Evolutionary conservation across 148 eudicot genomes (phyloP).

Genomic region (Vaccinium corymbosum): DNA sequence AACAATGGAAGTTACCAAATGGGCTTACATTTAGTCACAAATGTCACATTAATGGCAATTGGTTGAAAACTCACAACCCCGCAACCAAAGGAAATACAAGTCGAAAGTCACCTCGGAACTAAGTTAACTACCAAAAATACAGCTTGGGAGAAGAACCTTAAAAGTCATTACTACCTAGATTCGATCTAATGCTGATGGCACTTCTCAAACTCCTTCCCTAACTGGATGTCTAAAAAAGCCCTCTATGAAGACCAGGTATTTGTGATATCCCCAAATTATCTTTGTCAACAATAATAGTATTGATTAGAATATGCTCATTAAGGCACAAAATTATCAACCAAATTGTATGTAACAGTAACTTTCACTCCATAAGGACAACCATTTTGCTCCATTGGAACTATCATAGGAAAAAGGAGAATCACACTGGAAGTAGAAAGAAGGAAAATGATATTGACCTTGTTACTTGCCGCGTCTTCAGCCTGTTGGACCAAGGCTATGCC

Average conservation of each 20-base stretch:
- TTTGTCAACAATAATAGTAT: neutral
- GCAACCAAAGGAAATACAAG: neutral
- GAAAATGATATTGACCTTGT: slow-evolving; percentile 39
- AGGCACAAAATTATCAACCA: neutral
- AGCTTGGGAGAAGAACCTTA: neutral
- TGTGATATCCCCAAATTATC: neutral
- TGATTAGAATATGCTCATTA: neutral
- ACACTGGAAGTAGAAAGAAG: neutral
- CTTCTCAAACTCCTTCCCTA: neutral
- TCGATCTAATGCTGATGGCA: neutral
- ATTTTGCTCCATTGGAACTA: neutral
- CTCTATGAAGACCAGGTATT: neutral
- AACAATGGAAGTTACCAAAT: neutral
- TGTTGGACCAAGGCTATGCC: slow-evolving; percentile 55
- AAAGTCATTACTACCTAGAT: neutral
- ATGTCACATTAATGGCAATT: neutral
- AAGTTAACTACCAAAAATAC: neutral
- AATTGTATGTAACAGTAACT: neutral
- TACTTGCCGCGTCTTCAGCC: slow-evolving; percentile 66
- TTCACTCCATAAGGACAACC: neutral
- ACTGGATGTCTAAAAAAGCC: neutral
- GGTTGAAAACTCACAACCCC: neutral
- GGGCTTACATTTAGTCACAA: neutral
- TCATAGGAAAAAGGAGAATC: neutral
- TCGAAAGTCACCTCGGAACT: neutral